Percentiles rank a stretch among this genome's conserved stretches.
Evolutionary conservation across 2,329 filamentous ascomycete species (phyloP).

Genomic region (Sordariomycetes sp.): DNA sequence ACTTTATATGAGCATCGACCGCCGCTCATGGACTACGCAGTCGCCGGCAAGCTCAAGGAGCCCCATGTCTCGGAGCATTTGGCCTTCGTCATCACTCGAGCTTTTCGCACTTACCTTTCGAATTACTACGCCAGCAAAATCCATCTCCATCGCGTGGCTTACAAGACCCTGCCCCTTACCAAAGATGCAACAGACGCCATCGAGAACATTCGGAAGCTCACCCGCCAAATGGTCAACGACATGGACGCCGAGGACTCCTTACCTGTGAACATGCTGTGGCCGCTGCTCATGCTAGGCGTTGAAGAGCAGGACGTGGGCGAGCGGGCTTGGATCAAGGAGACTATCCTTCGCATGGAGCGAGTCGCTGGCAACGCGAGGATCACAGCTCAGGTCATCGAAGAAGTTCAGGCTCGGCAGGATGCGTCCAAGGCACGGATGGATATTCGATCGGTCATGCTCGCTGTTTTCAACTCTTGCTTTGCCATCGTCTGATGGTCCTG

Average conservation of each 20-base stretch:
- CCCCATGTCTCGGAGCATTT: slow-evolving; percentile 38
- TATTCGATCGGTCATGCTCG: slow-evolving; percentile 35
- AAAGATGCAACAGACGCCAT: slow-evolving; percentile 37
- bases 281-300: slow-evolving; percentile 43
- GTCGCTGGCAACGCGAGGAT: slow-evolving; percentile 33
- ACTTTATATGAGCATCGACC: slow-evolving; percentile 40
- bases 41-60: slow-evolving; percentile 38
- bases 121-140: slow-evolving; percentile 48
- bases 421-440: slow-evolving; percentile 28
- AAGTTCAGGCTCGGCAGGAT: slow-evolving; percentile 34
- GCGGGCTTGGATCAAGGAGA: slow-evolving; percentile 38
- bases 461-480: slow-evolving; percentile 41
- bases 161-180: slow-evolving; percentile 42
- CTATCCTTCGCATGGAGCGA: slow-evolving; percentile 37
- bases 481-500: slow-evolving; percentile 39
- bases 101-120: slow-evolving; percentile 45
- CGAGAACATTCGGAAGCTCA: slow-evolving; percentile 36
- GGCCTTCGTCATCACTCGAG: slow-evolving; percentile 38
- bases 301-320: slow-evolving; percentile 42
- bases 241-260: slow-evolving; percentile 32
- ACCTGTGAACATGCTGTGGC: slow-evolving; percentile 49
- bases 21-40: slow-evolving; percentile 45
- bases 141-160: slow-evolving; percentile 47
- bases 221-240: slow-evolving; percentile 30
- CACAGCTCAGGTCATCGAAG: slow-evolving; percentile 34